Base-by-base conservation (phyloP, 305 asterid species). In the Rubia occidens region DNA sequence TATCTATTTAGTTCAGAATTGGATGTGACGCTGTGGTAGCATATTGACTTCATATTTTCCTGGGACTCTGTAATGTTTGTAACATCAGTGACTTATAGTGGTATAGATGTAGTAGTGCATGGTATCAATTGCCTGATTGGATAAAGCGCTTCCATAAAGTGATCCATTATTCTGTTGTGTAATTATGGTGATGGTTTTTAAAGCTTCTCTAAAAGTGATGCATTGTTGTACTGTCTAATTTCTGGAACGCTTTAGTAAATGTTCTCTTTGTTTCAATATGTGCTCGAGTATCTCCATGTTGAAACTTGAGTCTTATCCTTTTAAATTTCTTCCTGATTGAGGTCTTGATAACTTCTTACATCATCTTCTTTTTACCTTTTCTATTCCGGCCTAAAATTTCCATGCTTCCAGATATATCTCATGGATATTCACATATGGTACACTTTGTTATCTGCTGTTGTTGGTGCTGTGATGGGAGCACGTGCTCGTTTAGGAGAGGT, bases 381-480 rank as follows among this genome's bases (percentile, higher is more conserved):
- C 53, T 39, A 40, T 64, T 70, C 56, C 18, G 62, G 73, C 72
- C 61, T 45, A 42, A 14, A 26, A 37, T 56, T 66, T 67, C 11
- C 21, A 2, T n/a, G 3, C 65, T 72, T 75, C 35, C 89, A 94
- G 98, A 90, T 94, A 45, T 94, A 94, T 83, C 59, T 90, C 66
- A 94, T 94, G 99, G 99, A 94, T 83, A 87, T 90, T 76, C 96
- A 94, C 83, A 94, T 94, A 47, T 94, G 95, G 95, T 90, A 94
- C 74, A 94, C 95, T 69, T 71, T 94, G 55, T 73, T 90, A 67
- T 90, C 99, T 84, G 97, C 99, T 70, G 83, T 90, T 66, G 84
- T 90, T 87, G 99, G 99, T 53, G 99, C 95, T 69, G 95, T 94
- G 72, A 94, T 87, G 95, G 99, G 99, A 72, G 95, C 99, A 17